These are phyloP conservation scores for Populus tomentosa DNA, from an alignment of 441 rosid genomes.

Conservation along the genomic window DNA sequence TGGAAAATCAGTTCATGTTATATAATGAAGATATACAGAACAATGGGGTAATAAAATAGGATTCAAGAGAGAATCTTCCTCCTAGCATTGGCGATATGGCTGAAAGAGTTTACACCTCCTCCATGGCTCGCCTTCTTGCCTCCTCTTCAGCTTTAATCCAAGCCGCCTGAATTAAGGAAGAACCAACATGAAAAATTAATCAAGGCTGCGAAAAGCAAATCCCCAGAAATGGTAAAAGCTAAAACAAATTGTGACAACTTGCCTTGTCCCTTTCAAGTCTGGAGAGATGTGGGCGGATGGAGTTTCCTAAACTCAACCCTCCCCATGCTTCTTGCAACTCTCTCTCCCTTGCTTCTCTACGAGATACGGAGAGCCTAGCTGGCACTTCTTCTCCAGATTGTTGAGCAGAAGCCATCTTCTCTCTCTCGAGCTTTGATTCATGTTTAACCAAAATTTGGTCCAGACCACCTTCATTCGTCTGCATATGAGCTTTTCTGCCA, in stretches of 20 bases:
- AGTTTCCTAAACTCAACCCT: conserved; percentile 79
- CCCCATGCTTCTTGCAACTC: conserved; percentile 93
- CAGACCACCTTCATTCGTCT: conserved; percentile 30
- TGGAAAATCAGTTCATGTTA: conserved; percentile 1
- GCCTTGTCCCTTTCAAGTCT: conserved; percentile 86
- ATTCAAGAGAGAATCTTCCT: background rate
- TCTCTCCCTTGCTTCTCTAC: conserved; percentile 65
- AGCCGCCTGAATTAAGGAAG: conserved; percentile 47
- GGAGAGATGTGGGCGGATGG: conserved; percentile 59
- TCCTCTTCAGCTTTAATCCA: conserved; percentile 89
- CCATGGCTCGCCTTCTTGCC: conserved; percentile 41
- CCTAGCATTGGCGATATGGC: background rate
- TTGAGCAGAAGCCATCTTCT: conserved; percentile 37
- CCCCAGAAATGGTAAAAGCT: background rate
- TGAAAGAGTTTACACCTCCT: conserved; percentile 16
- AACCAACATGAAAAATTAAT: background rate
- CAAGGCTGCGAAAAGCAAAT: conserved; percentile 1
- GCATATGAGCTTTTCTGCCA: conserved; percentile 24
- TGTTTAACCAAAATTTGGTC: conserved; percentile 55
- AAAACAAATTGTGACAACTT: conserved; percentile 5
- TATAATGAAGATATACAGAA: background rate
- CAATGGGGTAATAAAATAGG: conserved; percentile 14
- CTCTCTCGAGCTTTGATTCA: conserved; percentile 47
- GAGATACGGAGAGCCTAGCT: conserved; percentile 29
- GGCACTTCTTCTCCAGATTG: conserved; percentile 39